Percentiles rank a stretch among this genome's conserved stretches.
Evolutionary conservation across 2,329 filamentous ascomycete genomes (phyloP).

Genomic region (Xylariaceae sp.): DNA sequence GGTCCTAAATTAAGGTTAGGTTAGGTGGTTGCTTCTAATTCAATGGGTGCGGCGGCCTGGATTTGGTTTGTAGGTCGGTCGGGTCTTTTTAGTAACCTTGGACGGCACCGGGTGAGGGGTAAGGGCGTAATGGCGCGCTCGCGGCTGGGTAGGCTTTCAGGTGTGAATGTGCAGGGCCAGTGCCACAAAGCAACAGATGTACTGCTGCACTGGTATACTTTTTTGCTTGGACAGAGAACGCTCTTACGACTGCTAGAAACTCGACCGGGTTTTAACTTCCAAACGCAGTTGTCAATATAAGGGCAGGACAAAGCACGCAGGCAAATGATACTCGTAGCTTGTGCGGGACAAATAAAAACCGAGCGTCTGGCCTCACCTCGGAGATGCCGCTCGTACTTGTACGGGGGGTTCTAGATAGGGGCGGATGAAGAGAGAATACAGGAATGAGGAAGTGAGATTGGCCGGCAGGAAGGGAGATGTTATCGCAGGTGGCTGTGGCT

Average conservation of each 20-base stretch:
- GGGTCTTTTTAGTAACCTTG: too few relatives aligned
- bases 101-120: not conserved
- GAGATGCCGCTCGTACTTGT: not conserved
- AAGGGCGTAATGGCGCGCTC: not conserved
- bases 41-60: not conserved
- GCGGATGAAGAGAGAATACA: conserved; percentile 1
- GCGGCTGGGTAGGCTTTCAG: not conserved
- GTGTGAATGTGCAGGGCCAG: too few relatives aligned
- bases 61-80: not conserved
- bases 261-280: too few relatives aligned
- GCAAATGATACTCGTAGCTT: too few relatives aligned
- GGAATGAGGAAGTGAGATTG: conserved; percentile 3
- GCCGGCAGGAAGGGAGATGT: not conserved
- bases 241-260: too few relatives aligned
- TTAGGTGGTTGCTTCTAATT: conserved; percentile 1
- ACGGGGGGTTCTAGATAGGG: not conserved
- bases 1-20: too few relatives aligned
- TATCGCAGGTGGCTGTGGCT: not conserved
- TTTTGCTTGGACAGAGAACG: not conserved
- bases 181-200: not conserved
- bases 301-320: too few relatives aligned
- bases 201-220: too few relatives aligned
- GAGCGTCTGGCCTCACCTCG: not conserved
- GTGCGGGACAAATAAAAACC: too few relatives aligned
- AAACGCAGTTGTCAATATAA: too few relatives aligned